phyloP scores from a whole-genome alignment of 2,329 filamentous ascomycete species.

The Didymella lethalis region DNA sequence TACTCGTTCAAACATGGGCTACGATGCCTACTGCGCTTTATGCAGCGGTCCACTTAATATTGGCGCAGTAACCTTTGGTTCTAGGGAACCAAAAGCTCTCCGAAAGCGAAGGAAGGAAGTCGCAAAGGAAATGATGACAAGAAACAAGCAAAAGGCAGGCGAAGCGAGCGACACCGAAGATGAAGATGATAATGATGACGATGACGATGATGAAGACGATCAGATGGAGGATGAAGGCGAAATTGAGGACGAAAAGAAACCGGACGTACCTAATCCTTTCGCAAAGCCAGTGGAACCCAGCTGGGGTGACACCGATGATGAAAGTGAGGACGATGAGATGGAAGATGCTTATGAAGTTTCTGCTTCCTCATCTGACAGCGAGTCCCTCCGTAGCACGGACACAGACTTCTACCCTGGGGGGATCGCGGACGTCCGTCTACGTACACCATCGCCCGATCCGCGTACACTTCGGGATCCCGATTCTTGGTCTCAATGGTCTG shows the following conservation, averaged over 20 bases:
- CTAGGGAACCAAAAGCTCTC: slow-evolving; percentile 10
- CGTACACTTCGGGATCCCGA: neutral
- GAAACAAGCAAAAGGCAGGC: neutral
- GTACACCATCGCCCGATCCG: neutral
- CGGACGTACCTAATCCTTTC: neutral
- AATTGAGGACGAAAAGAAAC: neutral
- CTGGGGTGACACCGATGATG: neutral
- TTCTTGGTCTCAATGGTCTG: neutral
- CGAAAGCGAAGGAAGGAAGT: neutral
- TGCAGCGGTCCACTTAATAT: slow-evolving; percentile 23
- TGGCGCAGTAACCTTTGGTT: slow-evolving; percentile 13
- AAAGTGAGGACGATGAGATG: neutral
- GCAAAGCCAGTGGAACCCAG: neutral
- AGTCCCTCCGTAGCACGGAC: neutral
- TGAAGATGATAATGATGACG: neutral
- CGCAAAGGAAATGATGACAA: neutral
- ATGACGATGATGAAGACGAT: neutral
- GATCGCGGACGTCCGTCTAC: neutral
- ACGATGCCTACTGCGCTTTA: slow-evolving; percentile 32
- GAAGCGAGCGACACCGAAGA: neutral
- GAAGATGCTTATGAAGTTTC: neutral
- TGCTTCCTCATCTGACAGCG: neutral
- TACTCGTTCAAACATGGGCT: slow-evolving; percentile 20
- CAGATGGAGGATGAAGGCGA: neutral
- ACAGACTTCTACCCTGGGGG: neutral